phyloP scores from a whole-genome alignment of 768 basidiomycete species.

The Mycena galopus region DNA sequence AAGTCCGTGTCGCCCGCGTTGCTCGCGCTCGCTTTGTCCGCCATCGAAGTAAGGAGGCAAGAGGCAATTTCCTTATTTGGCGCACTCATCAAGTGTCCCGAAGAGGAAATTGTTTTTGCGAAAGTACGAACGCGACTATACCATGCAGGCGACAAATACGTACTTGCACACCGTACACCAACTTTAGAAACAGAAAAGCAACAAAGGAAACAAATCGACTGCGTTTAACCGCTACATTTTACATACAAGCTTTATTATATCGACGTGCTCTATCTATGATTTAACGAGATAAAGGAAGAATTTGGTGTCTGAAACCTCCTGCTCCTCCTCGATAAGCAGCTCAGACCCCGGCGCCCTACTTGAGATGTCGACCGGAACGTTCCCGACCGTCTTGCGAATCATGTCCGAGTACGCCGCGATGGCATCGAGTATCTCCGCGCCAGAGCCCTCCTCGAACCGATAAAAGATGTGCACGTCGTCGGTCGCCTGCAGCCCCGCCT shows the following conservation, averaged over 20 bases:
- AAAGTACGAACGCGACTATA: too few relatives aligned
- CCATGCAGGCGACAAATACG: too few relatives aligned
- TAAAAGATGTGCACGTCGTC: slow-evolving; percentile 95
- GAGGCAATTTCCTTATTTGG: neutral
- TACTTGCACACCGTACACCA: too few relatives aligned
- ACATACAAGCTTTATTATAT: slow-evolving; percentile 19
- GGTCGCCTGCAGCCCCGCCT: slow-evolving; percentile 93
- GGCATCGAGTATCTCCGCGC: slow-evolving; percentile 73
- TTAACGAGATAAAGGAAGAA: slow-evolving; percentile 79
- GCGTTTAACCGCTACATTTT: neutral
- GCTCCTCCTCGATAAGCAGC: slow-evolving; percentile 86
- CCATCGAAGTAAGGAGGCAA: slow-evolving; percentile 8
- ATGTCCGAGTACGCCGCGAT: slow-evolving; percentile 75
- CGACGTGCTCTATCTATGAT: slow-evolving; percentile 12
- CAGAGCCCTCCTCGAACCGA: slow-evolving; percentile 76
- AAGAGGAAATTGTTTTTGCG: too few relatives aligned
- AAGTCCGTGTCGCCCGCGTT: slow-evolving; percentile 79
- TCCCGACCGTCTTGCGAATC: slow-evolving; percentile 81
- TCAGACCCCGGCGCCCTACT: slow-evolving; percentile 61
- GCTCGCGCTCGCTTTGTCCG: slow-evolving; percentile 54
- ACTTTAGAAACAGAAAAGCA: too few relatives aligned
- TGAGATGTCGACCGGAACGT: slow-evolving; percentile 72
- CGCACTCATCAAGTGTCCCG: too few relatives aligned
- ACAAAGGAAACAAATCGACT: too few relatives aligned
- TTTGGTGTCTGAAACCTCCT: slow-evolving; percentile 85